Percentiles rank a stretch among this genome's conserved stretches.
phyloP scores from a whole-genome alignment of 176 grass and related monocot species.

The Pontederia paniculata region DNA sequence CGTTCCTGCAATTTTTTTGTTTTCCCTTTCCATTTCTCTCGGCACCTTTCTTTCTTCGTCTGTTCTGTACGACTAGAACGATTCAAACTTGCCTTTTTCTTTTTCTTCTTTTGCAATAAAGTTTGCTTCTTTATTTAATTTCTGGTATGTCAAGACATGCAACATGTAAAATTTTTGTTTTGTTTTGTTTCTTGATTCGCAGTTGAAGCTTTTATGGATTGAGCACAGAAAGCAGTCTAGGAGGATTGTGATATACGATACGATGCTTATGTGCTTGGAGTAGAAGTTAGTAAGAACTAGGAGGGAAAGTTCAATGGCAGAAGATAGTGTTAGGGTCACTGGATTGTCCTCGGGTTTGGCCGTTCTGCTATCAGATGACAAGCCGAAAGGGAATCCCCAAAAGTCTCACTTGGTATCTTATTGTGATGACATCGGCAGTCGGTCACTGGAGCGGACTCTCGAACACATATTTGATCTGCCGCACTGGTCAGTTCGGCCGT shows the following conservation, averaged over 20 bases:
- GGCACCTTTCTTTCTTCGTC: background rate
- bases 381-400: slow-evolving; percentile 43
- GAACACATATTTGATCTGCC: slow-evolving; percentile 72
- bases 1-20: background rate
- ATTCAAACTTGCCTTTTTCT: background rate
- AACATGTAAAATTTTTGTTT: background rate
- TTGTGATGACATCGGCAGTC: slow-evolving; percentile 58
- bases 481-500: slow-evolving; percentile 38
- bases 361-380: slow-evolving; percentile 49
- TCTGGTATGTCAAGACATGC: background rate
- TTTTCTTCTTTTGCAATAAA: background rate
- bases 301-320: slow-evolving; percentile 32
- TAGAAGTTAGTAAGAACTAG: background rate
- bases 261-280: background rate
- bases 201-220: background rate
- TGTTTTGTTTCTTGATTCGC: background rate
- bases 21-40: background rate
- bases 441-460: slow-evolving; percentile 56
- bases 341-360: slow-evolving; percentile 60
- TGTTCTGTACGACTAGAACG: background rate
- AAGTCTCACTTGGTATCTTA: slow-evolving; percentile 71
- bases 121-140: background rate
- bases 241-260: background rate
- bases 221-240: background rate
- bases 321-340: slow-evolving; percentile 41